phyloP scores from a whole-genome alignment of 1,284 basidiomycete species.

The Meira miltonrushii region DNA sequence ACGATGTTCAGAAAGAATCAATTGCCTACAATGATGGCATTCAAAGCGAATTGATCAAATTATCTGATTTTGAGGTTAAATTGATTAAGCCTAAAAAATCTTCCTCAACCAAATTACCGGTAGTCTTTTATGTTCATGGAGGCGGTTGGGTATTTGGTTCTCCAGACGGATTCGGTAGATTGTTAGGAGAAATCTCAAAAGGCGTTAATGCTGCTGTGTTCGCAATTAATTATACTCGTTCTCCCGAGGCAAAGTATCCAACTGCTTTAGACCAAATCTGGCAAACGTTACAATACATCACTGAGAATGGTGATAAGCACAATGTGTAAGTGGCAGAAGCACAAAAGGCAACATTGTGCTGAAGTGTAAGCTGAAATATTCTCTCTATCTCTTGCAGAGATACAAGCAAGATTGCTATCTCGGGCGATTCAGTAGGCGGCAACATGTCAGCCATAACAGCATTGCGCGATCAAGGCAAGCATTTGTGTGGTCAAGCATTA shows the following conservation, averaged over 20 bases:
- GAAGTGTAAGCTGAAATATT: too few species aligned
- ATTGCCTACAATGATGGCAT: neutral
- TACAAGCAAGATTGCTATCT: neutral
- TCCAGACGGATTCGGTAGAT: neutral
- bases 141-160: neutral
- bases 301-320: neutral
- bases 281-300: neutral
- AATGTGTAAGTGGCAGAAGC: slow-evolving; percentile 2
- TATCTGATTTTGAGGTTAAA: neutral
- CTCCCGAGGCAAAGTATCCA: slow-evolving; percentile 4
- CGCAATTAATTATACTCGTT: neutral
- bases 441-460: slow-evolving; percentile 1
- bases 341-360: neutral
- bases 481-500: neutral
- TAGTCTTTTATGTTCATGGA: neutral
- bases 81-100: neutral
- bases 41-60: neutral
- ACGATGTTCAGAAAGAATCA: neutral
- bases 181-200: neutral
- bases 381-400: neutral
- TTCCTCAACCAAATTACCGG: neutral
- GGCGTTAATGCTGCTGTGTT: neutral
- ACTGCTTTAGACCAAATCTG: neutral
- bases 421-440: slow-evolving; percentile 2
- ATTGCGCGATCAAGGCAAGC: neutral